phyloP scores from a whole-genome alignment of 1,284 basidiomycete species.

The Ustilago tritici region DNA sequence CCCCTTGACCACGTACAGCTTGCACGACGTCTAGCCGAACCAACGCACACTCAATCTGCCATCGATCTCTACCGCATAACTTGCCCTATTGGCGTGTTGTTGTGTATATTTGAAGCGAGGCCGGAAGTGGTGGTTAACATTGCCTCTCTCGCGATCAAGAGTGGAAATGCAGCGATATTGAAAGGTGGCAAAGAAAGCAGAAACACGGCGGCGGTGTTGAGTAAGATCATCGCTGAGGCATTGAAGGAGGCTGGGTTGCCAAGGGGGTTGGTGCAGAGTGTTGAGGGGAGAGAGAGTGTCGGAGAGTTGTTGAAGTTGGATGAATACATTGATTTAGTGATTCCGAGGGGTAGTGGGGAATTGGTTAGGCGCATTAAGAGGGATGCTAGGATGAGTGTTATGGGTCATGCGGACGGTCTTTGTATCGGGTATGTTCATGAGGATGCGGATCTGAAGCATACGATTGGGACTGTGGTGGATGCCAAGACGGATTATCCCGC shows the following conservation, averaged over 20 bases:
- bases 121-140: conserved; percentile 99
- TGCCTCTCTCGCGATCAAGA: conserved; percentile 94
- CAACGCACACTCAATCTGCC: conserved; percentile 72
- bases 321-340: conserved; percentile 93
- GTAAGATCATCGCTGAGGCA: conserved; percentile 79
- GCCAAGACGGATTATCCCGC: conserved; percentile 97
- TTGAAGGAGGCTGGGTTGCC: conserved; percentile 77
- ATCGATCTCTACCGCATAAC: conserved; percentile 93
- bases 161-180: conserved; percentile 75
- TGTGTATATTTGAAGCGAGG: conserved; percentile 97
- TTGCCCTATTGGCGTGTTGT: conserved; percentile 94
- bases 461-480: conserved; percentile 84
- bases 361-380: conserved; percentile 91
- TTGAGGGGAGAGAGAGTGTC: conserved; percentile 93
- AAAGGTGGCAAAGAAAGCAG: conserved; percentile 66
- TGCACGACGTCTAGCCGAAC: conserved; percentile 81
- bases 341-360: conserved; percentile 92
- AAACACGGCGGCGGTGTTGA: conserved; percentile 52
- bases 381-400: conserved; percentile 91
- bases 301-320: conserved; percentile 86
- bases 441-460: conserved; percentile 81
- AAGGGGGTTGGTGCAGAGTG: conserved; percentile 85
- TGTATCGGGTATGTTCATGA: conserved; percentile 91
- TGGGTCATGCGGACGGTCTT: conserved; percentile 98
- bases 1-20: conserved; percentile 90